phyloP scores from a whole-genome alignment of 495 filamentous ascomycete species.

The Trichocladium uniseriatum region DNA sequence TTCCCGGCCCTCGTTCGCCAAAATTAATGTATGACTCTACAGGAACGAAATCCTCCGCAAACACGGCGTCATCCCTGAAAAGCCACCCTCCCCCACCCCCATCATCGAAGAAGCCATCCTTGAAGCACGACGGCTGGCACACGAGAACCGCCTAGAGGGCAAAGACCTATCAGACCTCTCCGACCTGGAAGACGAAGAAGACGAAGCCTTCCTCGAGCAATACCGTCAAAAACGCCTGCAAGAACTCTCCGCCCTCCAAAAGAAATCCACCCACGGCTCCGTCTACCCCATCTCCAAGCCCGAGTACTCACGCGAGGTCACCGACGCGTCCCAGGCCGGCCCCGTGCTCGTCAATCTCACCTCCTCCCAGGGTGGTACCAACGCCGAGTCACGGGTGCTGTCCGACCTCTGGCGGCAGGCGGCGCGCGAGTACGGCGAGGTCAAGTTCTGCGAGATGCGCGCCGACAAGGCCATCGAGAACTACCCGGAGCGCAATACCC shows the following conservation, averaged over 20 bases:
- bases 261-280: conserved; percentile 69
- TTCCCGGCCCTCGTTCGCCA: not conserved
- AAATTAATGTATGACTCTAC: conserved; percentile 12
- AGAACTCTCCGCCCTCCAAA: conserved; percentile 65
- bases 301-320: conserved; percentile 87
- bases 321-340: conserved; percentile 66
- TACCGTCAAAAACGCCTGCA: conserved; percentile 77
- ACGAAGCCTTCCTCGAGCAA: conserved; percentile 79
- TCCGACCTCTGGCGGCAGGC: conserved; percentile 81
- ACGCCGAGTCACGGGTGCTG: conserved; percentile 72
- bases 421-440: conserved; percentile 73
- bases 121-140: conserved; percentile 66
- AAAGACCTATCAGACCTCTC: conserved; percentile 90
- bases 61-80: conserved; percentile 91
- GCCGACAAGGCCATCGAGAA: conserved; percentile 91
- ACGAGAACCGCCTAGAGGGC: conserved; percentile 85
- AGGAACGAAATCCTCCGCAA: conserved; percentile 99
- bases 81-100: conserved; percentile 85
- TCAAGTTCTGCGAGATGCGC: conserved; percentile 97
- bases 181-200: conserved; percentile 84
- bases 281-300: conserved; percentile 93
- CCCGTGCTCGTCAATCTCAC: conserved; percentile 81
- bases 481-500: conserved; percentile 90
- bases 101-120: conserved; percentile 91
- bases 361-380: conserved; percentile 56